Base-by-base conservation (phyloP, 2,329 filamentous ascomycete genomes). In the Monosporascus sp. region DNA sequence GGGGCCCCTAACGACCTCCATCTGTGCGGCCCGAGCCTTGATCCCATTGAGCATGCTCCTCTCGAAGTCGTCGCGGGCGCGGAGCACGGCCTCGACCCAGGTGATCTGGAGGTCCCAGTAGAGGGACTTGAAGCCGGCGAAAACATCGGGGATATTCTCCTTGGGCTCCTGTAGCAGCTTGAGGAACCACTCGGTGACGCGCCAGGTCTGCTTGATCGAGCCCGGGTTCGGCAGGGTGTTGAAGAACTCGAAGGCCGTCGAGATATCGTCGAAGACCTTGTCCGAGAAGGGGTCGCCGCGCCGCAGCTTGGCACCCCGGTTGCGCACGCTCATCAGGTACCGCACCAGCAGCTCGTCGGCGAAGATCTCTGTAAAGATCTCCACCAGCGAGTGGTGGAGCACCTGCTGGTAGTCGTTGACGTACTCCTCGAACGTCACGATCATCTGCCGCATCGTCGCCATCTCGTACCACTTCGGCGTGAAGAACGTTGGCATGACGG, bases 41-140 rank as follows among this genome's bases (percentile, higher is more conserved):
- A 97, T 87, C 18, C 84, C 81, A 66, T 90, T 94, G 58, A 97
- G 72, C 89, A 97, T 90, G 55, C 83, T 81, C 61, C 93, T 80
- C 71, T 97, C 94, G 73, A 96, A 97, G 74, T 99, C 94, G 70
- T 99, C 94, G 61, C 95, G 79, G 2, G 85, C 80, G 60, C 92
- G 81, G 58, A 99, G 68, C 48, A 96, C 93, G 7, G 89, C 88
- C 77, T 99, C 95, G 7, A 99, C 91, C 94, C 94, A 99, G 46
- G 86, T 87, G 54, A 97, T 86, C 70, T 95, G 90, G 67, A 97
- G 76, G 72, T 99, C 94, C 89, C 93, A 96, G 71, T 96, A 97
- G 46, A 83, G 80, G 39, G 73, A 76, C 78, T 97, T 97, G 75
- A 99, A 93, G 5, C 77, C 75, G 62, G 87, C 87, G 66, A 96